Base-by-base conservation (phyloP, 495 filamentous ascomycete genomes). In the Penicillium argentinense region DNA sequence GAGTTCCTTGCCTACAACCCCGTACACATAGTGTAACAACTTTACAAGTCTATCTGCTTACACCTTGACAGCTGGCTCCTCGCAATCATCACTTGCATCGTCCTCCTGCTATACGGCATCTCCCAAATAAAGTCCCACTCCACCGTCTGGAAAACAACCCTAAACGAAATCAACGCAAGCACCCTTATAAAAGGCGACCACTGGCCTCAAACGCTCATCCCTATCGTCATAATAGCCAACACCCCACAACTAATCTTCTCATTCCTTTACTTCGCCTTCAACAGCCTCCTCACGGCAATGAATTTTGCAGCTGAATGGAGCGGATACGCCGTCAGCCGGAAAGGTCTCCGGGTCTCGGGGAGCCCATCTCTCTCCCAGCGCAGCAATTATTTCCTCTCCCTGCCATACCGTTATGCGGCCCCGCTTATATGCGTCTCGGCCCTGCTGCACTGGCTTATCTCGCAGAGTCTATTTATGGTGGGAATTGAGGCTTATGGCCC, bases 391-490 rank as follows among this genome's bases (percentile, higher is more conserved):
- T 73, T 65, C 41, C 68, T 79, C 0, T 67, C 71, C 21, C 58
- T 81, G 3, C 77, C 76, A 0, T 78, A 71, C 29, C 56, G 54
- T 11, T 78, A 72, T 48, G 57, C 52, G 6, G 24, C 75, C 9
- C 68, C 73, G 0, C 58, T 80, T 0, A 38, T 68, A 2, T 29
- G 45, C 7, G 14, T 56, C 9, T 64, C 59, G 3, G 56, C 50
- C 5, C 0, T 65, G 4, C 50, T 76, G 5, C 75, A 78, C 47
- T 77, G 64, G 65, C 60, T 73, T 0, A 42, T 71, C 0, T 73
- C 71, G 3, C 65, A 73, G 39, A 56, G 47, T 11, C 18, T 77
- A 13, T 77, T 72, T 39, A 40, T 77, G 16, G 63, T 62, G 3
- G 53, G 53, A 1, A 43, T 72, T 14, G 47, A 45, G 8, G 51